Conservation (phyloP, 768 basidiomycete genomes). For the Lentinus brumalis region DNA sequence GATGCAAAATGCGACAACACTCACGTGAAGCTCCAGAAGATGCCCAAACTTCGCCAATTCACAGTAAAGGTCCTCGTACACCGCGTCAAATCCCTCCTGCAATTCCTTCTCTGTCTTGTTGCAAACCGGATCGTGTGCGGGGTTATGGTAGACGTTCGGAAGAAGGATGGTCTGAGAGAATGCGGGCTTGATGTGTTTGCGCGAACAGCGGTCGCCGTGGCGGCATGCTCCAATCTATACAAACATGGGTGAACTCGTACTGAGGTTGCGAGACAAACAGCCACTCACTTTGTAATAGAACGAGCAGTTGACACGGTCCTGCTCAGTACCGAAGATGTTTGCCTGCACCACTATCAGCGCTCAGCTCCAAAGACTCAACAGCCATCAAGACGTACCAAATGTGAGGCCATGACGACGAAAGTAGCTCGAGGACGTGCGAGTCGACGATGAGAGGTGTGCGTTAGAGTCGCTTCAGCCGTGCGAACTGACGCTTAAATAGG, state of each 20-base stretch:
- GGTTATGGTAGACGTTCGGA: conserved; percentile 98
- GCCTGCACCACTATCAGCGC: conserved; percentile 49
- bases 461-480: neutral
- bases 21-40: conserved; percentile 90
- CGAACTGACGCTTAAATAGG: conserved; percentile 12
- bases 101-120: conserved; percentile 85
- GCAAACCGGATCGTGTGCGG: conserved; percentile 89
- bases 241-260: conserved; percentile 8
- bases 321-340: conserved; percentile 94
- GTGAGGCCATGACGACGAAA: conserved; percentile 58
- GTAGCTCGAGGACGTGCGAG: neutral
- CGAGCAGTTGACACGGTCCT: conserved; percentile 96
- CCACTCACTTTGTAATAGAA: conserved; percentile 91
- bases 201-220: conserved; percentile 96
- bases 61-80: conserved; percentile 95
- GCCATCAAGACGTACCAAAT: conserved; percentile 52
- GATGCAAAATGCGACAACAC: conserved; percentile 30
- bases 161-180: conserved; percentile 97
- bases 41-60: conserved; percentile 95
- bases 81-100: conserved; percentile 89
- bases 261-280: conserved; percentile 8
- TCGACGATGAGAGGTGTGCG: neutral
- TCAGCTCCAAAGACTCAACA: neutral
- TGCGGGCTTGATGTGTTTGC: conserved; percentile 97
- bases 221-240: conserved; percentile 94